phyloP scores from a whole-genome alignment of 495 filamentous ascomycete species.

The Xylaria bambusicola region DNA sequence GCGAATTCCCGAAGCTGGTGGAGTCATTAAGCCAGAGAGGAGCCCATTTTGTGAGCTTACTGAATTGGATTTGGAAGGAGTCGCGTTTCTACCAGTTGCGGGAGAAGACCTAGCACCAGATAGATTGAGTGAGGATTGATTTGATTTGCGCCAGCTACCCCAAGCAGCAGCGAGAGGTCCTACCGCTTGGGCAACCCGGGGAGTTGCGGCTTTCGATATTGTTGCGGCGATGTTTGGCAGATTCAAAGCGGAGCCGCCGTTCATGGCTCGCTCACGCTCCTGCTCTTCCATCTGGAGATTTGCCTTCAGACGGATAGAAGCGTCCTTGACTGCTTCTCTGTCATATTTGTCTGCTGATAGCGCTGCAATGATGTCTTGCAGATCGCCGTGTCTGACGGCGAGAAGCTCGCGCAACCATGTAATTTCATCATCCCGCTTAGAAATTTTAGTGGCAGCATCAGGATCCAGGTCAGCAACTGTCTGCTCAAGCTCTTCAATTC shows the following conservation, averaged over 20 bases:
- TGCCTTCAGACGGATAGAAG: constrained; percentile 87
- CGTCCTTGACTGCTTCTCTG: constrained; percentile 75
- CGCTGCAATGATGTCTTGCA: constrained; percentile 85
- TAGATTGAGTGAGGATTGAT: constrained; percentile 53
- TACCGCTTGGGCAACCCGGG: constrained; percentile 77
- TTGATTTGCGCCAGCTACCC: constrained; percentile 74
- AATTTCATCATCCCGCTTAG: constrained; percentile 90
- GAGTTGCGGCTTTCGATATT: constrained; percentile 63
- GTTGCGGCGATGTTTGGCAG: constrained; percentile 56
- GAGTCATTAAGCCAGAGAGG: constrained; percentile 79
- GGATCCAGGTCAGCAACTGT: constrained; percentile 65
- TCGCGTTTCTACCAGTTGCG: constrained; percentile 48
- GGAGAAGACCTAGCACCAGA: constrained; percentile 42
- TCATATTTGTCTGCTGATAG: constrained; percentile 75
- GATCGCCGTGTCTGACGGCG: constrained; percentile 83
- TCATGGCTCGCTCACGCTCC: constrained; percentile 72
- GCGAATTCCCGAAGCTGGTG: constrained; percentile 69
- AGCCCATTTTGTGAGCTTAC: constrained; percentile 41
- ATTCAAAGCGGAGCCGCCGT: constrained; percentile 56
- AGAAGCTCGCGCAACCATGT: constrained; percentile 93
- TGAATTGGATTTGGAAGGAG: constrained; percentile 63
- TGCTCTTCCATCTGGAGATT: constrained; percentile 98
- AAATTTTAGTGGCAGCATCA: constrained; percentile 76
- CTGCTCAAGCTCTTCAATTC: constrained; percentile 83
- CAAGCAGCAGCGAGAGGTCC: constrained; percentile 76